Conservation (phyloP, 2,329 filamentous ascomycete genomes). For the Apiospora aurea region DNA sequence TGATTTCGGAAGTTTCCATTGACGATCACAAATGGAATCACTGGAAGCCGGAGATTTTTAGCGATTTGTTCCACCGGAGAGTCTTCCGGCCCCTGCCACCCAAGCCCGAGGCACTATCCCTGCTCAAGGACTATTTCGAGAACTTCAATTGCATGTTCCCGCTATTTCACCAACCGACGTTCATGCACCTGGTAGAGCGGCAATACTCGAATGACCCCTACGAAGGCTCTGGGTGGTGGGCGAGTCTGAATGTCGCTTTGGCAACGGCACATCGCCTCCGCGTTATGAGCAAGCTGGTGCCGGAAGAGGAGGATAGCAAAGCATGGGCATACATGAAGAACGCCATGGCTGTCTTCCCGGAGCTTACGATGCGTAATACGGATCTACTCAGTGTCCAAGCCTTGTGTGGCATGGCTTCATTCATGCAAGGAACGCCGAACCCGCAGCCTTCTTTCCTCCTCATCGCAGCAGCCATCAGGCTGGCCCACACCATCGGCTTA, state of each 20-base stretch:
- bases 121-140: slow-evolving; percentile 94
- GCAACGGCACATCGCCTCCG: slow-evolving; percentile 93
- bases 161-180: slow-evolving; percentile 95
- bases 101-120: slow-evolving; percentile 84
- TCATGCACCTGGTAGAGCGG: slow-evolving; percentile 95
- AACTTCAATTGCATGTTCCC: slow-evolving; percentile 99
- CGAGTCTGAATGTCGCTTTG: slow-evolving; percentile 89
- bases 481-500: slow-evolving; percentile 92
- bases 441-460: slow-evolving; percentile 93
- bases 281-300: slow-evolving; percentile 93
- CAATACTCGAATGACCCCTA: slow-evolving; percentile 95
- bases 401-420: slow-evolving; percentile 89
- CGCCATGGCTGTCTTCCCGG: slow-evolving; percentile 89
- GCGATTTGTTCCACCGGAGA: slow-evolving; percentile 85
- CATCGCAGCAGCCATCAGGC: slow-evolving; percentile 86
- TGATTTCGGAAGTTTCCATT: slow-evolving; percentile 90
- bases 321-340: slow-evolving; percentile 98
- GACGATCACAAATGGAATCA: slow-evolving; percentile 96
- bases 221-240: slow-evolving; percentile 97
- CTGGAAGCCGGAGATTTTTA: slow-evolving; percentile 98
- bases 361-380: slow-evolving; percentile 94
- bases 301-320: slow-evolving; percentile 90
- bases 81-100: slow-evolving; percentile 84
- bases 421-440: slow-evolving; percentile 95
- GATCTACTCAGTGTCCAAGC: slow-evolving; percentile 95